phyloP scores from a whole-genome alignment of 768 basidiomycete species.

The Auriscalpium vulgare region DNA sequence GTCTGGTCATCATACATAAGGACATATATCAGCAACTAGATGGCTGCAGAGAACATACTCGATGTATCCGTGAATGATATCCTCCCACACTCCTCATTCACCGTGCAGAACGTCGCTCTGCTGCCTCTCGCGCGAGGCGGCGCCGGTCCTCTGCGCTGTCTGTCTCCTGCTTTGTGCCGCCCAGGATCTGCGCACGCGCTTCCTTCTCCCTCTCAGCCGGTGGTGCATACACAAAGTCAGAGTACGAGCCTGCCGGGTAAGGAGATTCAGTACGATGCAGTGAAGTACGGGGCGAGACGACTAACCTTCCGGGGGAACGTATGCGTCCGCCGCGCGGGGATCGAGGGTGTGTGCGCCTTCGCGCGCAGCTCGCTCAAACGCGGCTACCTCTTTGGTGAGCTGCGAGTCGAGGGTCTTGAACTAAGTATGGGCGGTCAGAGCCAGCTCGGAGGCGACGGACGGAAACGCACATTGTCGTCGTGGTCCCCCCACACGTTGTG shows the following conservation, averaged over 20 bases:
- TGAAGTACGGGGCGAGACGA: too few species aligned
- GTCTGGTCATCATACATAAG: too few species aligned
- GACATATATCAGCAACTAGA: too few species aligned
- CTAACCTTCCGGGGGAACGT: neutral
- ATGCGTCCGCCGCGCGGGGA: conserved; percentile 23
- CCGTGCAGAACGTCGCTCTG: too few species aligned
- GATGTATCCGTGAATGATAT: too few species aligned
- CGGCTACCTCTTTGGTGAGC: conserved; percentile 63
- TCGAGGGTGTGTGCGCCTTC: conserved; percentile 49
- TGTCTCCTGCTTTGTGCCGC: conserved; percentile 18
- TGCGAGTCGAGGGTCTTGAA: conserved; percentile 72
- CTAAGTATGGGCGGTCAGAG: conserved; percentile 24
- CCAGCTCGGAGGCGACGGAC: neutral
- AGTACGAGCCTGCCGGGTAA: too few species aligned
- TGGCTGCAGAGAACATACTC: too few species aligned
- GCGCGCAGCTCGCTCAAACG: conserved; percentile 48
- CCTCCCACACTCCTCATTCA: too few species aligned
- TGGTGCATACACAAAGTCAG: conserved; percentile 36
- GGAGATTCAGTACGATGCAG: too few species aligned
- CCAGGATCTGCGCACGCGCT: conserved; percentile 44
- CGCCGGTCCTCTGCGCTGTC: too few species aligned
- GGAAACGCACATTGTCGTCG: conserved; percentile 54
- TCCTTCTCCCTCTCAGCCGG: conserved; percentile 51
- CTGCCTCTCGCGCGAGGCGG: too few species aligned
- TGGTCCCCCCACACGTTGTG: conserved; percentile 73